These are phyloP conservation scores for Blastocystis sp. DNA, from an alignment of 352 stramenopile species.

Conservation along the genomic window DNA sequence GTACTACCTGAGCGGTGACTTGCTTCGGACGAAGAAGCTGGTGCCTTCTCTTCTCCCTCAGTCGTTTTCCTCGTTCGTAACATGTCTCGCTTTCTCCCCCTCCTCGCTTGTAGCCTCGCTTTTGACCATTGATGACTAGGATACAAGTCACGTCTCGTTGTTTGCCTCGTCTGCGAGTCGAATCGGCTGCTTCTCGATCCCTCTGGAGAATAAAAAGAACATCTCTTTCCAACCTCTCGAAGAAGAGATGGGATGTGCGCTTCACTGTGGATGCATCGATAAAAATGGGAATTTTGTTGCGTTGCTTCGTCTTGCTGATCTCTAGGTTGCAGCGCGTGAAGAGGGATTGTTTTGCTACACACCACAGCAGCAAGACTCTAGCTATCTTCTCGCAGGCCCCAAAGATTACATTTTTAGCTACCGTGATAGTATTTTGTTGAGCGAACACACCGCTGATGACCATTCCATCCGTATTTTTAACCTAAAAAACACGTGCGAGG, in stretches of 20 bases:
- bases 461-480: not conserved
- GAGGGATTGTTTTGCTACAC: not conserved
- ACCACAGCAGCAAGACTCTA: not conserved
- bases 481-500: conserved; percentile 7
- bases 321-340: not conserved
- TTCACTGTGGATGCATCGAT: not conserved
- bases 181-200: not conserved
- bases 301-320: not conserved
- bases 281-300: not conserved
- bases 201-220: not conserved
- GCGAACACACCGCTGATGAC: not conserved
- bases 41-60: not conserved
- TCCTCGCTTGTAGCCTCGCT: not conserved
- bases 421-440: not conserved
- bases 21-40: conserved; percentile 15
- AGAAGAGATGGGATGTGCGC: not conserved
- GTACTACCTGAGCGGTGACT: not conserved
- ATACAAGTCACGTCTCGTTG: not conserved
- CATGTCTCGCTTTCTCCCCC: not conserved
- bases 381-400: not conserved
- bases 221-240: not conserved
- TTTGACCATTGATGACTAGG: not conserved
- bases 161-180: not conserved
- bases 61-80: not conserved
- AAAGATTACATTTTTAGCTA: not conserved